Evolutionary conservation across 2,329 filamentous ascomycete species (phyloP), one percentile per base, ranked within the genome.

Genomic region (Aspergillus unguis): DNA sequence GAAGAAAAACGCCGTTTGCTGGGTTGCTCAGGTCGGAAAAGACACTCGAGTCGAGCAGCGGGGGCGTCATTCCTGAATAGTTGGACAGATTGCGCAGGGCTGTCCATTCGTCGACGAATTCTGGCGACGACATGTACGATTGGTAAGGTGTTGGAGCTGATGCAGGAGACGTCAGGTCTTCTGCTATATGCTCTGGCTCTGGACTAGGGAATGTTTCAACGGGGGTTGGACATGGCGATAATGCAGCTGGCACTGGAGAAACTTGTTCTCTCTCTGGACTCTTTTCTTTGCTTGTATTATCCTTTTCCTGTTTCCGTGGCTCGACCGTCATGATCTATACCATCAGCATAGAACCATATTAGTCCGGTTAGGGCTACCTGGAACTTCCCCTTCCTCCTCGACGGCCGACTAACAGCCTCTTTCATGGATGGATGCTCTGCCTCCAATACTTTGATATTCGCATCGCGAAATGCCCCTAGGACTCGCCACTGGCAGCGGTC

Each of bases 1-100:
- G 76, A 2, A 77, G 57, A 52, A 79, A 79, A 23, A 79, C 71
- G 45, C 76, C 75, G 44, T 86, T 77, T 43, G 80, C 57, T 17
- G 62, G 50, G 46, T 65, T 59, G 1, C 52, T 53, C 6, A 58
- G 59, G 29, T 65, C 62, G 1, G 62, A 64, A 42, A 66, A 49
- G 7, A 49, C 47, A 28, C 47, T 49, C 31, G 47, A 65, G 40
- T 63, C 53, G 36, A 65, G 62, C 2, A 65, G 43, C 4, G 63
- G 63, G 5, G 63, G 62, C 9, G 56, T 55, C 25, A 61, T 56
- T 1, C 54, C 51, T 11, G 58, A 55, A 44, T 62, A 65, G 2
- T 56, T 56, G 6, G 58, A 52, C 17, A 64, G 44, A 38, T 54
- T 54, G 5, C 52, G 55, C 27, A 62, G 47, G 3, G 59, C 55